A percentile compares a stretch with the other conserved stretches of the same genome.
phyloP scores from a whole-genome alignment of 768 basidiomycete species.

The Tulasnella sp. region DNA sequence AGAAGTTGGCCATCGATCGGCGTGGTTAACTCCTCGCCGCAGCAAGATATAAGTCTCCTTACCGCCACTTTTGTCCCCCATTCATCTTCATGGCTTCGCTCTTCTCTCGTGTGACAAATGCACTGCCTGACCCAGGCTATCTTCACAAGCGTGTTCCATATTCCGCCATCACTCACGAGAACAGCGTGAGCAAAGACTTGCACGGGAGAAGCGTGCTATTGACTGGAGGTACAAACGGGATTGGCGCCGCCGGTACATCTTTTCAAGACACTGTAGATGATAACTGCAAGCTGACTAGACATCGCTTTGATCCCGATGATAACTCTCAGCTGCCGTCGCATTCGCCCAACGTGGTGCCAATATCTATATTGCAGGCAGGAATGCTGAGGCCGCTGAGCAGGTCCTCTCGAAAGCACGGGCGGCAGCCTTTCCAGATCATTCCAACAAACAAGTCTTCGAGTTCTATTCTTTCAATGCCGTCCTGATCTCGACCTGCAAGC shows the following conservation, averaged over 20 bases:
- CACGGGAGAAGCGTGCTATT: conserved; percentile 8
- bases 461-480: conserved; percentile 8
- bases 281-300: too few relatives aligned
- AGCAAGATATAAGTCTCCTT: too few relatives aligned
- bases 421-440: not conserved
- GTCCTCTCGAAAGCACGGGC: not conserved
- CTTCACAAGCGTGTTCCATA: not conserved
- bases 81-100: too few relatives aligned
- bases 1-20: too few relatives aligned
- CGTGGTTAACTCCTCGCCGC: too few relatives aligned
- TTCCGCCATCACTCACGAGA: not conserved
- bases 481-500: not conserved
- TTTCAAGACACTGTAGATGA: too few relatives aligned
- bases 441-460: not conserved
- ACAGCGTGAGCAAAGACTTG: not conserved
- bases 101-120: not conserved
- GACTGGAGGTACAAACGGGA: conserved; percentile 9
- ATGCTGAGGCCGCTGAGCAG: conserved; percentile 1
- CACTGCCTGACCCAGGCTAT: not conserved
- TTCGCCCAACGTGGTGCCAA: conserved; percentile 14
- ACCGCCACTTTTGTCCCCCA: too few relatives aligned
- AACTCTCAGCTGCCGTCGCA: not conserved
- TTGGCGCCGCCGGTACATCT: conserved; percentile 9
- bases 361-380: conserved; percentile 11
- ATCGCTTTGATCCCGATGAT: not conserved